These are phyloP conservation scores for Tricholoma matsutake DNA, from an alignment of 768 basidiomycete species.

Conservation along the genomic window DNA sequence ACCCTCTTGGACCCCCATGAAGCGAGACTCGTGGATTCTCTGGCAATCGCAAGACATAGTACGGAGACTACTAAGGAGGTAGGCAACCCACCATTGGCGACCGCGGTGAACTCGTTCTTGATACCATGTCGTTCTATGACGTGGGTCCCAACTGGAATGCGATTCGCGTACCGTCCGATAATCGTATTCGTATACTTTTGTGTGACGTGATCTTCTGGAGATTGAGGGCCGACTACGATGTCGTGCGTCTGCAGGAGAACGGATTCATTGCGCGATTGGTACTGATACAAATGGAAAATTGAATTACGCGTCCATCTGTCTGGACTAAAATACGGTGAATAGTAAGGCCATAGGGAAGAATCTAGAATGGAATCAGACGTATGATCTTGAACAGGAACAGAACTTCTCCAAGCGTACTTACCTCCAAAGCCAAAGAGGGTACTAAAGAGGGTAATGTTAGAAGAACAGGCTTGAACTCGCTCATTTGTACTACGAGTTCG, in stretches of 20 bases:
- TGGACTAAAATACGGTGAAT: constrained; percentile 67
- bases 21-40: constrained; percentile 58
- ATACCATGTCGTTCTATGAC: constrained; percentile 51
- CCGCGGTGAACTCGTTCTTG: constrained; percentile 42
- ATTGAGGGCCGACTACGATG: constrained; percentile 71
- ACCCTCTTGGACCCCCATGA: constrained; percentile 69
- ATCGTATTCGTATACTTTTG: constrained; percentile 74
- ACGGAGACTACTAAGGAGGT: not conserved
- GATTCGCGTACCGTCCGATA: constrained; percentile 71
- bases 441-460: constrained; percentile 57
- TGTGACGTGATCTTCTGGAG: constrained; percentile 50
- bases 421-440: constrained; percentile 62
- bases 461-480: constrained; percentile 49
- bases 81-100: constrained; percentile 36
- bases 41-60: constrained; percentile 14
- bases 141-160: constrained; percentile 60
- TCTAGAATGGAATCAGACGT: constrained; percentile 29
- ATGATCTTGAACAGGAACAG: not conserved
- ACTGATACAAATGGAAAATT: not conserved
- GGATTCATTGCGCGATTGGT: not conserved
- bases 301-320: constrained; percentile 56
- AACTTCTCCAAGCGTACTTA: constrained; percentile 15
- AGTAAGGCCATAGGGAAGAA: constrained; percentile 66
- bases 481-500: constrained; percentile 26
- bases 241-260: constrained; percentile 57